These are phyloP conservation scores for Extremus antarcticus DNA, from an alignment of 495 filamentous ascomycete genomes.

Conservation along the genomic window DNA sequence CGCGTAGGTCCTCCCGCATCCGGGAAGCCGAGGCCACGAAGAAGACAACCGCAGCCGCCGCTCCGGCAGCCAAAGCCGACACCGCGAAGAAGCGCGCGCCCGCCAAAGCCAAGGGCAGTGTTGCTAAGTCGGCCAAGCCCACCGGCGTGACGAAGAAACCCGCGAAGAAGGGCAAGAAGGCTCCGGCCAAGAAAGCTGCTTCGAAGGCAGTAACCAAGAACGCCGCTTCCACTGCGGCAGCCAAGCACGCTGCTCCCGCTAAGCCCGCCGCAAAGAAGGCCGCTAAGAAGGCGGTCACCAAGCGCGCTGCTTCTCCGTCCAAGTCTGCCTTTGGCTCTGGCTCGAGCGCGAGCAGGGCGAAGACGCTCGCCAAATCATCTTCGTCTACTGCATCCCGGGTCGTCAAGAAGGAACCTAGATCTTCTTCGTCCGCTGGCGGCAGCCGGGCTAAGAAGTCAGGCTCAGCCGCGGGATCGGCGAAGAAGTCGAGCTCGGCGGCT, in stretches of 20 bases:
- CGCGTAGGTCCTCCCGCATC: background rate
- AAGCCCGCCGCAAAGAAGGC: conserved; percentile 1
- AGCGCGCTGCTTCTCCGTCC: background rate
- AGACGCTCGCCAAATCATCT: background rate
- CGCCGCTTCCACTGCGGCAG: background rate
- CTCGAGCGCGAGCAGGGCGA: background rate
- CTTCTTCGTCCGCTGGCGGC: too few species aligned
- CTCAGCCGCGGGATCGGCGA: too few species aligned
- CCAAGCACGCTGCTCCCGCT: background rate
- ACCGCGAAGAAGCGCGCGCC: background rate
- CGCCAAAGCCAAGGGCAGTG: background rate
- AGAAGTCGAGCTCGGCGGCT: too few species aligned
- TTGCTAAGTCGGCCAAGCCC: background rate
- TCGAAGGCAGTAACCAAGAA: background rate
- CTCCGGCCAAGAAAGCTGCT: background rate
- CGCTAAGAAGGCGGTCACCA: background rate
- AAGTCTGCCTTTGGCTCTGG: too few species aligned
- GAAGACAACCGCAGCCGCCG: background rate
- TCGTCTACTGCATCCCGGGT: too few species aligned
- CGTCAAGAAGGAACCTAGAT: too few species aligned
- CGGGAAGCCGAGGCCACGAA: background rate
- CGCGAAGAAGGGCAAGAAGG: background rate
- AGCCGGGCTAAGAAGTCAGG: too few species aligned
- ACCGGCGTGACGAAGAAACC: conserved; percentile 1
- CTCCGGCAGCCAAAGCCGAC: background rate